phyloP scores from a whole-genome alignment of 345 rosid genomes.

The Erysimum cheiranthoides region DNA sequence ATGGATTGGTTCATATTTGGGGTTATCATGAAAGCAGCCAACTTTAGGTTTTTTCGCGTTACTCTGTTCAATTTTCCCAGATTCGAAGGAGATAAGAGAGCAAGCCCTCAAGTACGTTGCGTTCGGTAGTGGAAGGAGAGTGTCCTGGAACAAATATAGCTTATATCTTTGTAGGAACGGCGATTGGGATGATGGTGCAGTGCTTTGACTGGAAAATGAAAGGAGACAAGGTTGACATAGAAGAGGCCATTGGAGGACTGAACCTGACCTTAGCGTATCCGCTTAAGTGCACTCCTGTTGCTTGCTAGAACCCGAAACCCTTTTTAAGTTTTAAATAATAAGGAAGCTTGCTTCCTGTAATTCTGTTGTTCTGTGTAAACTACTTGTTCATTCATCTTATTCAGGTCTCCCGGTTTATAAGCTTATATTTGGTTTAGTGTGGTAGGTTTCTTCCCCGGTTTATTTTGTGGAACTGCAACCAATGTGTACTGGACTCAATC shows the following conservation, averaged over 20 bases:
- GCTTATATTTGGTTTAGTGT: not conserved
- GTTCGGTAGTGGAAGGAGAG: too few species aligned
- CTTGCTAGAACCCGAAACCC: not conserved
- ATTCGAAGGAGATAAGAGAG: too few species aligned
- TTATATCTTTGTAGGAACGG: too few species aligned
- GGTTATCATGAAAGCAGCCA: too few species aligned
- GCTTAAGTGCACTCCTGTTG: not conserved
- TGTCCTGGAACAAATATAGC: too few species aligned
- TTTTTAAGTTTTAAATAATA: too few species aligned
- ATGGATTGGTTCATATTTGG: not conserved
- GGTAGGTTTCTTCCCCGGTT: not conserved
- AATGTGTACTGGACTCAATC: not conserved
- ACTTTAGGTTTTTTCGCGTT: too few species aligned
- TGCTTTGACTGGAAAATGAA: constrained; percentile 14
- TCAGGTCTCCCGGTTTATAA: not conserved
- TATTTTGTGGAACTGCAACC: not conserved
- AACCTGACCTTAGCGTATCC: constrained; percentile 1
- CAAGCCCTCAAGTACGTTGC: too few species aligned
- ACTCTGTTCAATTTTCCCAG: too few species aligned
- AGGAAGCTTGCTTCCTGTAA: not conserved
- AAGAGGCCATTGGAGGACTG: not conserved
- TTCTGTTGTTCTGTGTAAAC: not conserved
- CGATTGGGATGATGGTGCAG: constrained; percentile 2
- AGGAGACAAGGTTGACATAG: not conserved
- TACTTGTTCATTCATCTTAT: not conserved